phyloP scores from a whole-genome alignment of 2,329 filamentous ascomycete species.

The Coniochaeta sp. region DNA sequence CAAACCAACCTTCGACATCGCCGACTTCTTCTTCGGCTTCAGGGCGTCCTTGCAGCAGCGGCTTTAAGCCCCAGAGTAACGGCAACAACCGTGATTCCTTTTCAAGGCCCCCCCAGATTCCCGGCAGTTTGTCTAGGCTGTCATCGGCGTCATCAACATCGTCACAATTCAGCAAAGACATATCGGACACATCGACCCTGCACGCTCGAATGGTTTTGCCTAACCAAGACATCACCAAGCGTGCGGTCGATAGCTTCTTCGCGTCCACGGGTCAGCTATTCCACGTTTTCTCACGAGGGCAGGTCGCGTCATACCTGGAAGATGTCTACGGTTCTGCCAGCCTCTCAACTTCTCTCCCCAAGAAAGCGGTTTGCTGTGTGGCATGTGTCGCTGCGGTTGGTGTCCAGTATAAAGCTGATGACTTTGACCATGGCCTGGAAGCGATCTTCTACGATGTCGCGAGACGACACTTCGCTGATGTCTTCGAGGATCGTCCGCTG shows the following conservation, averaged over 20 bases:
- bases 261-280: slow-evolving; percentile 17
- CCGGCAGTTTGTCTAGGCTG: not conserved
- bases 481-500: slow-evolving; percentile 16
- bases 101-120: not conserved
- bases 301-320: slow-evolving; percentile 13
- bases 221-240: slow-evolving; percentile 4
- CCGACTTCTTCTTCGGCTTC: not conserved
- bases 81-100: too few relatives aligned
- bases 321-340: slow-evolving; percentile 3
- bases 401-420: slow-evolving; percentile 15
- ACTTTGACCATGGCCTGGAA: slow-evolving; percentile 9
- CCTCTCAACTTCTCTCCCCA: slow-evolving; percentile 3
- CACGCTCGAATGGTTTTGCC: not conserved
- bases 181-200: not conserved
- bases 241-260: slow-evolving; percentile 18
- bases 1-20: not conserved
- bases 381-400: slow-evolving; percentile 19
- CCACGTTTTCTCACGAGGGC: slow-evolving; percentile 18
- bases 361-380: slow-evolving; percentile 17
- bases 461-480: slow-evolving; percentile 16
- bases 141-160: not conserved
- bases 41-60: not conserved
- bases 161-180: not conserved
- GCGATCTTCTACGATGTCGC: slow-evolving; percentile 18
- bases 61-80: not conserved